Conservation (phyloP, 2,329 filamentous ascomycete species). For the Fusarium robinianum region DNA sequence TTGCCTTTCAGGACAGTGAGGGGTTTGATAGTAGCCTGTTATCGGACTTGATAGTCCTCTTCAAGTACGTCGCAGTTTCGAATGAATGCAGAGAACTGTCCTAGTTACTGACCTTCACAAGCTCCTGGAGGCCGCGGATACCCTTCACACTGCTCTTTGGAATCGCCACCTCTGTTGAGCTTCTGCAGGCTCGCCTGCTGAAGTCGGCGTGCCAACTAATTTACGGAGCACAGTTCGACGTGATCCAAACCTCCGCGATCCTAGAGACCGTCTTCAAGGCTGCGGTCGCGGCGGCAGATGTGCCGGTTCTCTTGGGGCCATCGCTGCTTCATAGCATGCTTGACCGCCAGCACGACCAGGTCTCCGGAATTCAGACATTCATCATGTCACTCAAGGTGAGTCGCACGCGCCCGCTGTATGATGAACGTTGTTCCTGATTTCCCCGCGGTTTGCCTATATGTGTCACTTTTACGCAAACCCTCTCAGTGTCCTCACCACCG, state of each 20-base stretch:
- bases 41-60: slow-evolving; percentile 69
- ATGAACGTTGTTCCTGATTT: slow-evolving; percentile 17
- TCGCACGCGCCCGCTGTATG: background rate
- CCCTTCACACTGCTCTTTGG: slow-evolving; percentile 79
- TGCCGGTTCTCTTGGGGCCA: slow-evolving; percentile 66
- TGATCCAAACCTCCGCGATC: slow-evolving; percentile 72
- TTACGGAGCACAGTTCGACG: slow-evolving; percentile 74
- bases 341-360: slow-evolving; percentile 75
- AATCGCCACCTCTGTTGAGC: slow-evolving; percentile 79
- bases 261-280: slow-evolving; percentile 73
- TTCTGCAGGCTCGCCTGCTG: slow-evolving; percentile 74
- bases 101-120: slow-evolving; percentile 41
- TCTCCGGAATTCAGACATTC: slow-evolving; percentile 75
- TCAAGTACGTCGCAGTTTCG: slow-evolving; percentile 58
- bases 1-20: slow-evolving; percentile 81
- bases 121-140: slow-evolving; percentile 72
- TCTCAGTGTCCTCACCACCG: slow-evolving; percentile 65
- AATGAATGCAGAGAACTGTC: background rate
- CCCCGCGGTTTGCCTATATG: slow-evolving; percentile 76
- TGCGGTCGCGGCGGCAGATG: slow-evolving; percentile 62
- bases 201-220: slow-evolving; percentile 70
- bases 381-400: slow-evolving; percentile 69
- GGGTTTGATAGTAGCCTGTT: slow-evolving; percentile 76
- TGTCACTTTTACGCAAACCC: slow-evolving; percentile 83
- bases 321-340: slow-evolving; percentile 65